phyloP scores from a whole-genome alignment of 2,329 filamentous ascomycete species.

The Elsinoe arachidis region DNA sequence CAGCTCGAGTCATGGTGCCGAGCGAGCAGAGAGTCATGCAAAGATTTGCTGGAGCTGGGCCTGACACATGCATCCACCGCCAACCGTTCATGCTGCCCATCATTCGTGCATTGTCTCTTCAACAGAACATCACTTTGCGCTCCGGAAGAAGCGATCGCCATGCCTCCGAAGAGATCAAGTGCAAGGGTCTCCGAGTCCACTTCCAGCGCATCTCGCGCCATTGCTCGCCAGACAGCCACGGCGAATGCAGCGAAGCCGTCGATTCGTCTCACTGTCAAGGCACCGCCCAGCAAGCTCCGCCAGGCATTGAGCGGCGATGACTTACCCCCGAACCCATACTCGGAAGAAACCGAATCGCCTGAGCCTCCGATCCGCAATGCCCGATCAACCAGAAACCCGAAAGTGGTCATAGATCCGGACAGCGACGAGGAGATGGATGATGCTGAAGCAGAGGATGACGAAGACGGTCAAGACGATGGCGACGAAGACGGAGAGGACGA shows the following conservation, averaged over 20 bases:
- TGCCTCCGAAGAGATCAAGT: constrained; percentile 25
- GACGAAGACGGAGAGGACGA: constrained; percentile 17
- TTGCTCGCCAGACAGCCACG: constrained; percentile 26
- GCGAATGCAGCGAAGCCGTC: constrained; percentile 36
- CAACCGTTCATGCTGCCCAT: no score
- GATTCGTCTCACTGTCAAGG: constrained; percentile 43
- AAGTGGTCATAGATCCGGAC: constrained; percentile 28
- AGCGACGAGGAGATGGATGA: constrained; percentile 21
- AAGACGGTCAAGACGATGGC: constrained; percentile 23
- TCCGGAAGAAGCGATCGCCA: constrained; percentile 12
- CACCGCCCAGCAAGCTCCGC: constrained; percentile 40
- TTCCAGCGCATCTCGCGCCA: constrained; percentile 29
- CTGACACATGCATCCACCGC: no score
- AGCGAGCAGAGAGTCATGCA: no score
- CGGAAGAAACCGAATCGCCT: constrained; percentile 24
- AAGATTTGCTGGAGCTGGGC: no score
- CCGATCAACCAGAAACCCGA: constrained; percentile 27
- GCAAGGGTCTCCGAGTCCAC: constrained; percentile 30
- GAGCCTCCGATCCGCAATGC: constrained; percentile 22
- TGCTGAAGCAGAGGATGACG: constrained; percentile 13
- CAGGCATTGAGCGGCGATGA: constrained; percentile 36
- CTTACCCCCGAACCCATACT: constrained; percentile 26
- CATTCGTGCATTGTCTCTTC: no score
- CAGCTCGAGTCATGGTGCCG: no score
- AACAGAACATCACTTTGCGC: no score